A percentile compares a stretch with the other conserved stretches of the same genome.
phyloP scores from a whole-genome alignment of 2,329 filamentous ascomycete genomes.

The Thyridium curvatum region DNA sequence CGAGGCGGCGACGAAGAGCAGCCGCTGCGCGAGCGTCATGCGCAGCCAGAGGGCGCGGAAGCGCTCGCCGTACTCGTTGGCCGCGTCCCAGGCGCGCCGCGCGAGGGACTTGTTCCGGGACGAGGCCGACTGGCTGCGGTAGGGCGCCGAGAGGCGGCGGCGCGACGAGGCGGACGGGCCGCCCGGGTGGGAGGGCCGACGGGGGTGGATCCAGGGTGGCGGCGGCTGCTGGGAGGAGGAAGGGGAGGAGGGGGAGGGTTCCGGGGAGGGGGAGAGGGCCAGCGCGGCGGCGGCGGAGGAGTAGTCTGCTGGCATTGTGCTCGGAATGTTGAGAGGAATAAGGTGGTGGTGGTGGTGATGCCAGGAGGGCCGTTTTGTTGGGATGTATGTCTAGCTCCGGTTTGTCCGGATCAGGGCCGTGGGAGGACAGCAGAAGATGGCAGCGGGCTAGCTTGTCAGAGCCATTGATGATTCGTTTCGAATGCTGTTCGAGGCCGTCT shows the following conservation, averaged over 20 bases:
- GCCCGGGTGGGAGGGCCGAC: slow-evolving; percentile 20
- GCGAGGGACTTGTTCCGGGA: slow-evolving; percentile 20
- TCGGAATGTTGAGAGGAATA: not conserved
- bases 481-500: slow-evolving; percentile 13
- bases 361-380: no score
- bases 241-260: slow-evolving; percentile 15
- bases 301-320: slow-evolving; percentile 45
- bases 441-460: slow-evolving; percentile 1
- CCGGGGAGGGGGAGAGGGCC: slow-evolving; percentile 30
- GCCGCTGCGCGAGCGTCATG: slow-evolving; percentile 55
- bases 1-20: slow-evolving; percentile 45
- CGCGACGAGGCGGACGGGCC: not conserved
- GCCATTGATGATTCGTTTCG: slow-evolving; percentile 3
- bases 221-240: slow-evolving; percentile 33
- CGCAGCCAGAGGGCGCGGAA: slow-evolving; percentile 16
- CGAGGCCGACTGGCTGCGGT: slow-evolving; percentile 13
- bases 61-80: no score
- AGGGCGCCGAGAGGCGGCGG: slow-evolving; percentile 36
- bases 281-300: slow-evolving; percentile 42
- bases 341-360: no score
- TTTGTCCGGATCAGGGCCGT: not conserved
- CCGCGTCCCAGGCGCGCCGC: not conserved
- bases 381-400: no score
- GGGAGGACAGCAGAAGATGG: not conserved
- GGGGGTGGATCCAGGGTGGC: slow-evolving; percentile 30